Evolutionary conservation across 164 flowering plant species (phyloP).

Genomic region (Vitis rupestris): DNA sequence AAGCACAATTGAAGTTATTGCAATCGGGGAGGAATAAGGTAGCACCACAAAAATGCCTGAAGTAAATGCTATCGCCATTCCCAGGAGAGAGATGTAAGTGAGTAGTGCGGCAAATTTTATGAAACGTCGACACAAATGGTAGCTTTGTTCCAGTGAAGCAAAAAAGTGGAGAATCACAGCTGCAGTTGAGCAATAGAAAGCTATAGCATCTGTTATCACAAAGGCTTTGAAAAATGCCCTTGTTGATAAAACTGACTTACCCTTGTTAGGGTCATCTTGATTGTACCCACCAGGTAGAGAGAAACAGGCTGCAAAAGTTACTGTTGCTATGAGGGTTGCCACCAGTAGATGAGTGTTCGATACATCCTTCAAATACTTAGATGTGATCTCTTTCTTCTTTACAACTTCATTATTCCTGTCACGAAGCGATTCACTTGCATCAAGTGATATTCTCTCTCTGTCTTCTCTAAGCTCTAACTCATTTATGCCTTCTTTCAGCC

Average conservation of each 20-base stretch:
- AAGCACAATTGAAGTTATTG: neutral
- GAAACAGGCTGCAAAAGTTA: conserved; percentile 28
- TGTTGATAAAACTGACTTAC: conserved; percentile 8
- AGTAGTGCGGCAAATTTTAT: neutral
- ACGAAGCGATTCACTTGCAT: too few relatives aligned
- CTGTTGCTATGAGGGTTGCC: conserved; percentile 27
- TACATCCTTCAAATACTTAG: neutral
- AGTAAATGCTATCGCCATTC: conserved; percentile 1
- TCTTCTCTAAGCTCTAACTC: too few relatives aligned
- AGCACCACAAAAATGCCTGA: neutral
- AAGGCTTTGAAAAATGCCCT: conserved; percentile 18
- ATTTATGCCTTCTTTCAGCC: too few relatives aligned
- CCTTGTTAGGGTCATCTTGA: conserved; percentile 3
- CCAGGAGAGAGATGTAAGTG: neutral
- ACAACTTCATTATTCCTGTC: too few relatives aligned
- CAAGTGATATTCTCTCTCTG: too few relatives aligned
- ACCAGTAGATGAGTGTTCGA: conserved; percentile 14
- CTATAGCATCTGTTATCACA: conserved; percentile 11
- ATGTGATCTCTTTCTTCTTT: neutral
- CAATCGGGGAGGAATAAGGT: neutral
- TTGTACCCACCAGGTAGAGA: conserved; percentile 27
- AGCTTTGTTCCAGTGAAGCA: neutral
- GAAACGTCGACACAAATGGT: neutral
- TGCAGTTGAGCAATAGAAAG: conserved; percentile 13
- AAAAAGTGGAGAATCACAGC: conserved; percentile 10